Base-by-base conservation (phyloP, 768 basidiomycete species). In the Pleurotus platypus region DNA sequence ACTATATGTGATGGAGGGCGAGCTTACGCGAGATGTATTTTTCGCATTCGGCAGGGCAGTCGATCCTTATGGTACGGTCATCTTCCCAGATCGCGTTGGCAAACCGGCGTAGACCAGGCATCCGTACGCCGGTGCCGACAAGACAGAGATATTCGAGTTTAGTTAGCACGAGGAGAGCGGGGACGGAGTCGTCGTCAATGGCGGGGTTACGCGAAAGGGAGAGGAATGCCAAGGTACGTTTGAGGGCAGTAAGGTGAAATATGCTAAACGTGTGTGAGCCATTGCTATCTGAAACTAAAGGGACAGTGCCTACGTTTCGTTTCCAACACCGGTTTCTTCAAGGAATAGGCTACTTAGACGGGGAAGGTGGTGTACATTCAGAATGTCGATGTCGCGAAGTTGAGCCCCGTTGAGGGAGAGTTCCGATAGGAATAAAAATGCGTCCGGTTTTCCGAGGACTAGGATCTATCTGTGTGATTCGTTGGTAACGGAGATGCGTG, bases 61-160 rank as follows among this genome's bases (percentile, higher is more conserved):
- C 80, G 54, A 87, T 68, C 57, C 78, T 75, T 49, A 85, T 71
- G 16, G 71, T 56, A 4, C 78, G 74, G 12, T 69, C 64, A 22
- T 76, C 74, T 37, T 67, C 60, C 53, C 67, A 58, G 43, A 80
- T 71, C 6, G 61, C 61, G 9, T 62, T 60, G 0, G 79, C 78
- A 22, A 87, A 69, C 8, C 73, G 75, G 26, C 86, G 80, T 26
- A 88, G 67, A 2, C 87, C 87, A 2, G 67, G 64, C 79, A 88
- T 87, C 27, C 72, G 70, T 57, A 88, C 73, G 16, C 70, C 62
- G 2, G 86, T 89, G 46, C 75, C 83, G 12, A 77, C 63, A 39
- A 87, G 72, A 3, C 79, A 78, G 22, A 88, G 73, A 58, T 75
- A 79, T 1, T 67, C 65, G 5, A 88, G 73, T 51, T 73, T 78